Evolutionary conservation across 2,329 filamentous ascomycete genomes (phyloP).

Genomic region (Neopestalotiopsis sp.): DNA sequence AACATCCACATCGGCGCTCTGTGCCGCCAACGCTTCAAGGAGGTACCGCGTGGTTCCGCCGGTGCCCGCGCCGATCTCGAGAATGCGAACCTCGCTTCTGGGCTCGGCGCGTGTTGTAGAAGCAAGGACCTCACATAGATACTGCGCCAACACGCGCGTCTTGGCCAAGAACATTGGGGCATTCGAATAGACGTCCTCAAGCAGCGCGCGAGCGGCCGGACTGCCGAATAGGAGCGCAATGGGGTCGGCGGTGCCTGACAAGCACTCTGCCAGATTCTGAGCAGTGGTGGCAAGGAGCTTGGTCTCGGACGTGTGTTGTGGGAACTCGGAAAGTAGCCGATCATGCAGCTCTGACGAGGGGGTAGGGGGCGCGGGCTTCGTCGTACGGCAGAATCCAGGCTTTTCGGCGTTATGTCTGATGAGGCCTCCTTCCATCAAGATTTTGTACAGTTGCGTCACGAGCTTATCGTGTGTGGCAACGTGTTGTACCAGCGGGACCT

Average conservation of each 20-base stretch:
- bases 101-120: neutral
- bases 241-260: slow-evolving; percentile 28
- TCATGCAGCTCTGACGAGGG: too few relatives aligned
- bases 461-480: slow-evolving; percentile 33
- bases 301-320: slow-evolving; percentile 24
- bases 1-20: slow-evolving; percentile 29
- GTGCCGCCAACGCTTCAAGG: slow-evolving; percentile 30
- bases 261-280: slow-evolving; percentile 25
- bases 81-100: slow-evolving; percentile 36
- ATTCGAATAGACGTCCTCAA: slow-evolving; percentile 31
- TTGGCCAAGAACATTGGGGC: slow-evolving; percentile 26
- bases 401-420: neutral
- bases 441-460: slow-evolving; percentile 30
- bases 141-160: slow-evolving; percentile 26
- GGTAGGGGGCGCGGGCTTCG: neutral
- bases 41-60: slow-evolving; percentile 46
- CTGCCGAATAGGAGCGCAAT: slow-evolving; percentile 31
- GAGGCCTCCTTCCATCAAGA: slow-evolving; percentile 37
- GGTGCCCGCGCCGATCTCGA: slow-evolving; percentile 50
- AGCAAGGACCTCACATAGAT: slow-evolving; percentile 22
- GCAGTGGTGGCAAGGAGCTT: slow-evolving; percentile 28
- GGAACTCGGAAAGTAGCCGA: neutral
- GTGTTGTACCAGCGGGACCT: slow-evolving; percentile 25
- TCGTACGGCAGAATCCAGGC: slow-evolving; percentile 13
- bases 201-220: slow-evolving; percentile 24